Evolutionary conservation across 306 rosid genomes (phyloP), one percentile per base, ranked within the genome.

Genomic region (Arachis hypogaea): DNA sequence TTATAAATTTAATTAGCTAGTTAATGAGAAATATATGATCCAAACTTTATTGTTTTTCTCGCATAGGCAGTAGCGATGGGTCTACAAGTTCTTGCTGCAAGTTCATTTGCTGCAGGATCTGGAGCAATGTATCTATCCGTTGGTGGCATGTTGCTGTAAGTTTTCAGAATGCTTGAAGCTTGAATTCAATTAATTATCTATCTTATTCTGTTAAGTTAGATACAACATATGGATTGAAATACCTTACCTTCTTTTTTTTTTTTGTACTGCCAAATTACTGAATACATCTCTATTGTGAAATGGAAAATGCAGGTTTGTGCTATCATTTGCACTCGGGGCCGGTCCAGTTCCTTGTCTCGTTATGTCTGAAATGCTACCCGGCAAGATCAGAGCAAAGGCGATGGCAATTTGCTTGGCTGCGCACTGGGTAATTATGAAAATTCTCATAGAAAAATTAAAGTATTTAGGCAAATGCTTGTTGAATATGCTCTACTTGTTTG

Each of bases 391-490:
- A 72, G 95, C 91, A 10, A 89, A 87, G 82, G 97, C 95, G 64
- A 89, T 92, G 97, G 96, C 96, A 65, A 77, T 92, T 71, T 89
- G 97, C 85, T 83, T 92, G 93, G 90, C 93, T 41, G 91, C 81
- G 66, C 95, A 92, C 70, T 92, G 96, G 96, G 97, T 87, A 81
- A 87, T 51, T 76, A 9, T 2, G 38, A 33, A 33, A 33, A 33
- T 33, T 33, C 38, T 33, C 38, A 4, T 33, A 33, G 38, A 33
- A 33, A 33, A 33, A 33, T 33, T 33, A 4, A 33, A 33, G 38
- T 33, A 33, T 33, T 33, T 33, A 33, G 38, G 38, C 38, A 33
- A 2, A 33, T 33, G 38, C 38, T 33, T 33, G 38, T 4, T 33
- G 38, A 33, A 33, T 33, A 4, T 33, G 38, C 38, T 71, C 5